Conservation (phyloP, 345 rosid species). For the Ceriops decandra region DNA sequence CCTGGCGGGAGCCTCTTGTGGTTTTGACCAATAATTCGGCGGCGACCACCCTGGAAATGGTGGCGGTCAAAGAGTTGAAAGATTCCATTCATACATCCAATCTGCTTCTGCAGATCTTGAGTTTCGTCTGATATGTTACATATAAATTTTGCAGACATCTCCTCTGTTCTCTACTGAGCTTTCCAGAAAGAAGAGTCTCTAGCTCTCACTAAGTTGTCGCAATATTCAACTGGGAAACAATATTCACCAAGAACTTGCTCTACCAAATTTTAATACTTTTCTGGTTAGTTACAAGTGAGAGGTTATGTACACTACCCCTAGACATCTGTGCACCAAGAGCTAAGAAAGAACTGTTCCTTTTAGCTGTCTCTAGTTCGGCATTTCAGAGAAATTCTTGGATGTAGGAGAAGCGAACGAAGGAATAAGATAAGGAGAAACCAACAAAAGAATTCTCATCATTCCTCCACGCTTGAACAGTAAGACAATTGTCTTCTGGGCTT, state of each 20-base stretch:
- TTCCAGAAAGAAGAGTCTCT: neutral
- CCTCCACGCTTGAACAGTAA: slow-evolving; percentile 16
- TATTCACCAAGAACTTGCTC: no score
- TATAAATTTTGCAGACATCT: slow-evolving; percentile 66
- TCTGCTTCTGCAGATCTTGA: slow-evolving; percentile 64
- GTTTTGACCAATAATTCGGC: slow-evolving; percentile 37
- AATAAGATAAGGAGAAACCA: slow-evolving; percentile 19
- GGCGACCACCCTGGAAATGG: slow-evolving; percentile 46
- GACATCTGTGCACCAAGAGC: neutral
- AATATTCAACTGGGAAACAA: no score
- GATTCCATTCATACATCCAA: slow-evolving; percentile 88
- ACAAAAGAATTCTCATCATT: slow-evolving; percentile 21
- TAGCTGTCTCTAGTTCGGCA: slow-evolving; percentile 1
- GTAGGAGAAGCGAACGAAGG: slow-evolving; percentile 18
- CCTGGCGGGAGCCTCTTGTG: slow-evolving; percentile 53
- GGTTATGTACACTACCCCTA: neutral
- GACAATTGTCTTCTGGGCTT: slow-evolving; percentile 26
- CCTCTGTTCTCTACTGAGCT: slow-evolving; percentile 14
- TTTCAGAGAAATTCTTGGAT: slow-evolving; percentile 11
- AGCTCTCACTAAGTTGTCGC: no score
- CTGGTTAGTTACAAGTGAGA: neutral
- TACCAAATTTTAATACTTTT: neutral
- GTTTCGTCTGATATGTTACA: slow-evolving; percentile 65
- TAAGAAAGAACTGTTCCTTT: neutral
- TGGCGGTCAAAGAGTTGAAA: slow-evolving; percentile 72